Evolutionary conservation across 1,284 basidiomycete genomes (phyloP).

Genomic region (Sporisorium graminicola): DNA sequence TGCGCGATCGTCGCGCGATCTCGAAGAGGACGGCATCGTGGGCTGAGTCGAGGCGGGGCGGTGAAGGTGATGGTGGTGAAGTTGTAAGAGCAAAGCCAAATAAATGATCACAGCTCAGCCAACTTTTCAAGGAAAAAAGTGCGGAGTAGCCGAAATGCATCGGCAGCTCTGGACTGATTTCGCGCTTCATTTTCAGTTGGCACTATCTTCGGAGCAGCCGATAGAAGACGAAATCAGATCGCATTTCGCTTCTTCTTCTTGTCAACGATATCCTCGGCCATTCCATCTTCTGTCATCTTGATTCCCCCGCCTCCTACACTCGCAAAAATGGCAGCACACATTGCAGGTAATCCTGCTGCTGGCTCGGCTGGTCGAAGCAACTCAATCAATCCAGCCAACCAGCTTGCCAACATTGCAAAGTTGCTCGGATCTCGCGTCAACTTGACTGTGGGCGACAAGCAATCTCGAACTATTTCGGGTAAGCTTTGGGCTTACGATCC

Average conservation of each 20-base stretch:
- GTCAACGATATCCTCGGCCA: neutral
- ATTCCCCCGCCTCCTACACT: neutral
- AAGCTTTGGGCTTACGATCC: conserved; percentile 66
- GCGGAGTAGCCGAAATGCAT: conserved; percentile 16
- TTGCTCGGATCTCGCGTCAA: conserved; percentile 41
- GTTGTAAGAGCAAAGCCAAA: neutral
- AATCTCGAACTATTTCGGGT: conserved; percentile 44
- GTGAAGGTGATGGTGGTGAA: conserved; percentile 7
- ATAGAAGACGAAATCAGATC: neutral
- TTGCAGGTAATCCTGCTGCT: conserved; percentile 12
- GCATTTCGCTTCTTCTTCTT: conserved; percentile 1
- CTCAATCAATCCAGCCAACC: conserved; percentile 20
- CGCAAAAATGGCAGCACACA: conserved; percentile 23
- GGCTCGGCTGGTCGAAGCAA: conserved; percentile 21
- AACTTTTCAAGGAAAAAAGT: conserved; percentile 4
- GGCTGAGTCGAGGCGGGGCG: too few species aligned
- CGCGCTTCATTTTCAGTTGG: neutral
- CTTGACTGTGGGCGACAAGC: conserved; percentile 45
- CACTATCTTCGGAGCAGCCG: neutral
- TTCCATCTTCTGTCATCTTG: neutral
- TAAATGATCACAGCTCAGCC: neutral
- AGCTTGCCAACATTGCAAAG: conserved; percentile 38
- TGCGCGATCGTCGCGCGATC: conserved; percentile 16
- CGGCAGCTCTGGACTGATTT: conserved; percentile 5
- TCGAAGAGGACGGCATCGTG: conserved; percentile 33